phyloP scores from a whole-genome alignment of 2,329 filamentous ascomycete genomes.

The Pseudogymnoascus sp. region DNA sequence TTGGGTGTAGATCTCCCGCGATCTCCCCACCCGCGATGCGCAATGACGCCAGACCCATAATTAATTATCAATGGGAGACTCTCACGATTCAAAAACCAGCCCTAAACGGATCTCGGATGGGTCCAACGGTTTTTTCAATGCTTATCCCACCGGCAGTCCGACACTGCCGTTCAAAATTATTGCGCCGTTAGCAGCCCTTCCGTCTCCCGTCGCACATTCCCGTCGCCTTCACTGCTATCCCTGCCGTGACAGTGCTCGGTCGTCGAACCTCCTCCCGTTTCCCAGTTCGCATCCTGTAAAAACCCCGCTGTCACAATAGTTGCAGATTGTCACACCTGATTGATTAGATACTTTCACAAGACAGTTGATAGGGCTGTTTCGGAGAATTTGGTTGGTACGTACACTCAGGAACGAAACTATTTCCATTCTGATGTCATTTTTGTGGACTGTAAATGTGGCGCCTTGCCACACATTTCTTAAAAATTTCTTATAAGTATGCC shows the following conservation, averaged over 20 bases:
- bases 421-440: constrained; percentile 4
- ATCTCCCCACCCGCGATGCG: neutral
- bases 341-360: neutral
- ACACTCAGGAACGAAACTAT: neutral
- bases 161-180: neutral
- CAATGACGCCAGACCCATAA: neutral
- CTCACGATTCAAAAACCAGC: neutral
- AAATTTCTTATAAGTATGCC: neutral
- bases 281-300: neutral
- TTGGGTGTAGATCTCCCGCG: neutral
- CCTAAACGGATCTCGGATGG: neutral
- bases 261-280: neutral
- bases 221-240: neutral
- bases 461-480: neutral
- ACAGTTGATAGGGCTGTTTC: neutral
- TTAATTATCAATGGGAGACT: neutral
- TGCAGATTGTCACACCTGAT: neutral
- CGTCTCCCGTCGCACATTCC: neutral
- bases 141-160: neutral
- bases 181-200: neutral
- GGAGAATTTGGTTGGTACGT: neutral
- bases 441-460: neutral
- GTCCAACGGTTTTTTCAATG: neutral
- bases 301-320: neutral
- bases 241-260: neutral